These are phyloP conservation scores for Syncephalastrum contaminatum DNA, from an alignment of 371 early-diverging fungal genomes.

Conservation along the genomic window DNA sequence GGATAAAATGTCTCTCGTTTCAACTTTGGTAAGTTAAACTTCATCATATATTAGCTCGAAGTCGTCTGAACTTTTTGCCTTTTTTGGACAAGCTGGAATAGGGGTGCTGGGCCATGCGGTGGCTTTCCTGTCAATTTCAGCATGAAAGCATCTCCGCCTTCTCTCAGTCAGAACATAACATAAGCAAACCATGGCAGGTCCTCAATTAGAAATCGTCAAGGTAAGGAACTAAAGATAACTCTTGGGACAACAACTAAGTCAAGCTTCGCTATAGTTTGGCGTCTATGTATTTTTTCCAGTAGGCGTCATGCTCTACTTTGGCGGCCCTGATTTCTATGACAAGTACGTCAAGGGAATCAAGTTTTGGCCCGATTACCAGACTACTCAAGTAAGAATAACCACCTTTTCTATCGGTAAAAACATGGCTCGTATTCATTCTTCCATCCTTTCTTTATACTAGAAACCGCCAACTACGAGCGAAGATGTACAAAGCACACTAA, in stretches of 20 bases:
- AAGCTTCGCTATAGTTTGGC: conserved; percentile 39
- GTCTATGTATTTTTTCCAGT: conserved; percentile 57
- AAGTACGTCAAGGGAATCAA: conserved; percentile 48
- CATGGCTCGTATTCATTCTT: not conserved
- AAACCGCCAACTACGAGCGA: conserved; percentile 50
- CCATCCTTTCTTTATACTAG: conserved; percentile 13
- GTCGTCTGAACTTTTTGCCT: too few relatives aligned
- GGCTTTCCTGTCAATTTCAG: too few relatives aligned
- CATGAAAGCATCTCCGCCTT: not conserved
- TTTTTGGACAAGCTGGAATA: too few relatives aligned
- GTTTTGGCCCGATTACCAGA: conserved; percentile 52
- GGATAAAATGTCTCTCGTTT: too few relatives aligned
- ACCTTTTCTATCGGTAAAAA: not conserved
- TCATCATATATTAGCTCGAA: too few relatives aligned
- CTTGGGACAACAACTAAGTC: not conserved
- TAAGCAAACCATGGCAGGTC: conserved; percentile 41
- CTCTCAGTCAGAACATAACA: conserved; percentile 1
- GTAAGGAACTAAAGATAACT: conserved; percentile 16
- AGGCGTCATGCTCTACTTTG: conserved; percentile 54
- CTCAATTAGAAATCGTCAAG: conserved; percentile 50
- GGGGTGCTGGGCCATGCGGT: too few relatives aligned
- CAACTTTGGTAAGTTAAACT: too few relatives aligned
- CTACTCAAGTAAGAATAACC: conserved; percentile 34
- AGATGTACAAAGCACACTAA: conserved; percentile 37
- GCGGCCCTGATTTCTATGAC: conserved; percentile 54